These are phyloP conservation scores for Tetrapisispora phaffii DNA, from an alignment of 805 yeast species.

Conservation along the genomic window DNA sequence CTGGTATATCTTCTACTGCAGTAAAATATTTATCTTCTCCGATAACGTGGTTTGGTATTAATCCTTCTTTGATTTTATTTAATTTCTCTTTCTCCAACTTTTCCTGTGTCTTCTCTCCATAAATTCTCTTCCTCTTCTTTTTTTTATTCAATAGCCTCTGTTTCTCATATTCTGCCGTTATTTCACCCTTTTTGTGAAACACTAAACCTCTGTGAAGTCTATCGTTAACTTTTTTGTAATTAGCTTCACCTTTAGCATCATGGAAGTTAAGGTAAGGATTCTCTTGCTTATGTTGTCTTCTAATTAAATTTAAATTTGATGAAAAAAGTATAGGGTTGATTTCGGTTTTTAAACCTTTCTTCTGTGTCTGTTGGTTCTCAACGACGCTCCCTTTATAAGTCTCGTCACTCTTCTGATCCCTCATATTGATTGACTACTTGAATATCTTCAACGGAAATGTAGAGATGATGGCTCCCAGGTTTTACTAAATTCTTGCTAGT, in stretches of 20 bases:
- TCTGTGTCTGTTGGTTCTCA: too few species aligned
- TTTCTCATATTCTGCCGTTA: constrained; percentile 9
- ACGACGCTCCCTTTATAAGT: background rate
- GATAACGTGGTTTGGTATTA: constrained; percentile 37
- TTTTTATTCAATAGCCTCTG: constrained; percentile 8
- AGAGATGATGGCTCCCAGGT: too few species aligned
- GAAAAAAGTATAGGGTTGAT: constrained; percentile 25
- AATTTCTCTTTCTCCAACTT: constrained; percentile 29
- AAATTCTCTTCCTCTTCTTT: constrained; percentile 3
- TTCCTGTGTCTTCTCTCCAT: constrained; percentile 3
- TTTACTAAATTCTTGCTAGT: too few species aligned
- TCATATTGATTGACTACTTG: too few species aligned
- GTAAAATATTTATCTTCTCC: constrained; percentile 48
- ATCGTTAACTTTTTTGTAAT: constrained; percentile 7
- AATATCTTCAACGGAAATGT: too few species aligned
- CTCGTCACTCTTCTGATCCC: background rate
- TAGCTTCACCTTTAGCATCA: background rate
- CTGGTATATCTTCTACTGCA: constrained; percentile 40
- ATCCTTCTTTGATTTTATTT: constrained; percentile 36
- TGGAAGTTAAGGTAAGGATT: constrained; percentile 25
- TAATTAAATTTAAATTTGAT: constrained; percentile 23
- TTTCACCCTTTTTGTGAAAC: constrained; percentile 52
- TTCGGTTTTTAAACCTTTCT: constrained; percentile 21
- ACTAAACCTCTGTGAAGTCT: constrained; percentile 12
- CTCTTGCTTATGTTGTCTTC: constrained; percentile 12